A percentile compares a stretch with the other conserved stretches of the same genome.
Conservation (phyloP, 164 flowering plant species). For the Vitis rupestris region DNA sequence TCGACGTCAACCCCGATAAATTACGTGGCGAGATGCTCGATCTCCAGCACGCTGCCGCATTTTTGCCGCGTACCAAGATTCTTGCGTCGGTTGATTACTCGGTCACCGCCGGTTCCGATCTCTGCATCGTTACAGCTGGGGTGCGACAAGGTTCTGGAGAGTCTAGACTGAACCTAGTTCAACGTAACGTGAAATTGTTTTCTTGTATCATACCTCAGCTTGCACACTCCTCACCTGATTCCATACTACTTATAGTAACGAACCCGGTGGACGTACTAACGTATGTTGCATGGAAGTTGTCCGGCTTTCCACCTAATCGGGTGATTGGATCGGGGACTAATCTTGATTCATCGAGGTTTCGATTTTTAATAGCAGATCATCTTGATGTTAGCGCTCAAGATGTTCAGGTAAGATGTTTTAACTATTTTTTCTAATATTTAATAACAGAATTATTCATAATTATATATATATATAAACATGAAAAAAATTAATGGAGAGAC, state of each 20-base stretch:
- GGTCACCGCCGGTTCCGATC: slow-evolving; percentile 63
- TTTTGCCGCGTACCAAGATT: slow-evolving; percentile 77
- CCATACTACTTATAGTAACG: slow-evolving; percentile 50
- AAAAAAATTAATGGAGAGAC: too few species aligned
- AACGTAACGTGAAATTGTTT: slow-evolving; percentile 59
- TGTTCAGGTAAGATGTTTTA: slow-evolving; percentile 41
- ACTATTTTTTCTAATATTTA: too few species aligned
- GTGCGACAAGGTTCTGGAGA: slow-evolving; percentile 71
- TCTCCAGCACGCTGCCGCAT: slow-evolving; percentile 80
- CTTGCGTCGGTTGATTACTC: slow-evolving; percentile 54
- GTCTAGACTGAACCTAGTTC: slow-evolving; percentile 65
- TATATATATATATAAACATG: too few species aligned
- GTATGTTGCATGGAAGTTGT: slow-evolving; percentile 63
- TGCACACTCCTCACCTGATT: slow-evolving; percentile 45
- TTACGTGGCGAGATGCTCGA: slow-evolving; percentile 90
- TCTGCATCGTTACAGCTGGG: slow-evolving; percentile 78
- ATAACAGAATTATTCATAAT: too few species aligned
- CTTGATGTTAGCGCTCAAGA: slow-evolving; percentile 74
- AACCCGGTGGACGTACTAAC: slow-evolving; percentile 69
- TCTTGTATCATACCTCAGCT: slow-evolving; percentile 47
- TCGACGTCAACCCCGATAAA: slow-evolving; percentile 72
- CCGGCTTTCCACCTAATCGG: slow-evolving; percentile 60
- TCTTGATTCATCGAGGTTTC: slow-evolving; percentile 61
- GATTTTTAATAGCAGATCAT: slow-evolving; percentile 64
- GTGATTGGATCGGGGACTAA: slow-evolving; percentile 75